Evolutionary conservation across 768 basidiomycete genomes (phyloP), one percentile per base, ranked within the genome.

Genomic region (Cystoderma amianthinum): DNA sequence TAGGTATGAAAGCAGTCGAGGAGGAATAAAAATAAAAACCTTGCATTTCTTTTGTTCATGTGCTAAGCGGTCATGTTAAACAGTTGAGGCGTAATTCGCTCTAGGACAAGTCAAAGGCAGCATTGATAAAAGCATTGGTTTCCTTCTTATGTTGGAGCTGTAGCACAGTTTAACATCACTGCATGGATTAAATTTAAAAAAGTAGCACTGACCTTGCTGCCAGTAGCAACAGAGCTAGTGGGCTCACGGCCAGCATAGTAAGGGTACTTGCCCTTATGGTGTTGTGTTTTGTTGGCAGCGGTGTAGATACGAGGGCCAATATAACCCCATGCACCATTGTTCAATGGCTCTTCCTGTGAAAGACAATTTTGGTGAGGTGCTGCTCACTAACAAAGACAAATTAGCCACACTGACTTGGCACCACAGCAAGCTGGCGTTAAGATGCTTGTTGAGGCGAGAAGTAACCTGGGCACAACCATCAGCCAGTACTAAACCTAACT

Each of bases 271-370:
- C 80, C 80, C 64, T 80, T 80, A 68, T 99, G 96, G 64, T 96
- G 74, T 59, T 86, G 70, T 4, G 94, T 95, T 66, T 89, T 73
- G 52, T 83, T 81, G 36, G 87, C 83, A n/a, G 95, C 92, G 34
- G 95, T 98, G 60, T 86, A 82, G 55, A 98, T 82, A 42, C 94
- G 81, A 35, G 93, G 88, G 18, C 88, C 93, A 44, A 96, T 81
- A 56, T 99, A 96, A 32, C 85, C 89, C 96, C 96, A 99, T 2
- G 91, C 82, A 50, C 96, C 96, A 54, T 92, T 93, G 72, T 99
- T 99, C 50, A 98, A 67, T 12, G 96, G 95, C 62, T 97, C 92
- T 65, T 96, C 93, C 74, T 30, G 15, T 30, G 15, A 30, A 30
- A 9, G 28, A n/a, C 15, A 15, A 9, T 30, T 30, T 30, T 9